Evolutionary conservation across 108 stramenopile species (phyloP), one percentile per base, ranked within the genome.

Genomic region (Nannochloropsis salina): DNA sequence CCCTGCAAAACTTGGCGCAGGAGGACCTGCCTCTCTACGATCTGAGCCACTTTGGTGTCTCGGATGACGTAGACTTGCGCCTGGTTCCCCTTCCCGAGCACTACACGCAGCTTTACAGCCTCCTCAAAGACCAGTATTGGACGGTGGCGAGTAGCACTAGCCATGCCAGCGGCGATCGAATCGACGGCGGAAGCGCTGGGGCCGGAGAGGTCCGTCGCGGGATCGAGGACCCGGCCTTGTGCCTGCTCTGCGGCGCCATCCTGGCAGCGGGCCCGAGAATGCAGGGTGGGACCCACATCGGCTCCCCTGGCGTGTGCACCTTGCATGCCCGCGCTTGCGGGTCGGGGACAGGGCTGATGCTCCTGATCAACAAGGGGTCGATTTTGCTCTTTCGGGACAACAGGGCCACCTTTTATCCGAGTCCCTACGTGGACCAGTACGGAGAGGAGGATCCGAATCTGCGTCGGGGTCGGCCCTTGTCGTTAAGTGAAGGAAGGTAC

Each of bases 401-500:
- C 61, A 15, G 61, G 20, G 61, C 61, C 20, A 74, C 61, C 20
- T 74, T 74, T n/a, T 74, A 74, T n/a, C 61, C 61, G 61, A 81
- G 81, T 41, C 81, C 41, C 40, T 81, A 81, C 40, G 12, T 81
- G 81, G 81, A 81, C 81, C 40, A 31, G 81, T 81, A 41, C 40
- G 81, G 81, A 11, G 81, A 81, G 41, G 81, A 81, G 41, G 81
- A 81, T 41, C 11, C 40, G 40, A 81, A 81, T 41, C 81, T 81
- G 40, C 20, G 81, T 11, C 20, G 81, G 41, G 81, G 81, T 11
- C n/a, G 81, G 81, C 81, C 81, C 0, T 41, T 81, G 40, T 12
- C 12, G 40, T 40, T 81, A 6, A 41, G 40, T 81, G 40, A 81
- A 81, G 81, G 41, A 40, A 31, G 81, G 41, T 81, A 31, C 81